phyloP scores from a whole-genome alignment of 164 flowering plant genomes.

The Nelumbo lutea region DNA sequence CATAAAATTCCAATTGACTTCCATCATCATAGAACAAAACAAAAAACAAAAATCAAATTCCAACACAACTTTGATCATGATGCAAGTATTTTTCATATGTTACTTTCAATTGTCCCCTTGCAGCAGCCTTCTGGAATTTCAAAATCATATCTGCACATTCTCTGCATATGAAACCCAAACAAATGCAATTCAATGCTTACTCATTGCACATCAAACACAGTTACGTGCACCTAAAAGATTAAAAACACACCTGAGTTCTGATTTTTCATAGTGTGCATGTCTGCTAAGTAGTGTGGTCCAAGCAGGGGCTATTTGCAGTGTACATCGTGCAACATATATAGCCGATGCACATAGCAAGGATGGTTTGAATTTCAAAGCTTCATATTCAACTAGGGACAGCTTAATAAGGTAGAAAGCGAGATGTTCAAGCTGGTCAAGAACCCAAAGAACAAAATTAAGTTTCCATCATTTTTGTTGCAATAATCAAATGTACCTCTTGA shows the following conservation, averaged over 20 bases:
- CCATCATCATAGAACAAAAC: too few species aligned
- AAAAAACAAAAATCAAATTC: too few species aligned
- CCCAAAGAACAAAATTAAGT: neutral
- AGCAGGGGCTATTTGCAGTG: conserved; percentile 45
- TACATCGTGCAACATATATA: conserved; percentile 70
- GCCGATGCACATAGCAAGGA: conserved; percentile 86
- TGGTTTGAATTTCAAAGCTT: conserved; percentile 66
- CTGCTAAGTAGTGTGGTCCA: conserved; percentile 75
- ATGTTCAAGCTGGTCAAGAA: conserved; percentile 53
- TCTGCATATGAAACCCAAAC: neutral
- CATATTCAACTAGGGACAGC: conserved; percentile 46
- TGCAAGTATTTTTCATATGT: conserved; percentile 45
- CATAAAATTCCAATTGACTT: too few species aligned
- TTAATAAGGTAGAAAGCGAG: conserved; percentile 47
- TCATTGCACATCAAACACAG: neutral
- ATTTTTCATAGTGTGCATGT: conserved; percentile 61
- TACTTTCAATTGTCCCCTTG: conserved; percentile 42
- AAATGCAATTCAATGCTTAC: neutral
- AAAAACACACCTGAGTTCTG: conserved; percentile 49
- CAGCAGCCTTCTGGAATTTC: too few species aligned
- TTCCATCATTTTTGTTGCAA: conserved; percentile 1
- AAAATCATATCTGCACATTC: too few species aligned
- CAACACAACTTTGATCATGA: too few species aligned
- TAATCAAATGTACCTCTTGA: too few species aligned
- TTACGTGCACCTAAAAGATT: neutral